These are phyloP conservation scores for Xylaria sp. DNA, from an alignment of 2,329 filamentous ascomycete species.

Conservation along the genomic window DNA sequence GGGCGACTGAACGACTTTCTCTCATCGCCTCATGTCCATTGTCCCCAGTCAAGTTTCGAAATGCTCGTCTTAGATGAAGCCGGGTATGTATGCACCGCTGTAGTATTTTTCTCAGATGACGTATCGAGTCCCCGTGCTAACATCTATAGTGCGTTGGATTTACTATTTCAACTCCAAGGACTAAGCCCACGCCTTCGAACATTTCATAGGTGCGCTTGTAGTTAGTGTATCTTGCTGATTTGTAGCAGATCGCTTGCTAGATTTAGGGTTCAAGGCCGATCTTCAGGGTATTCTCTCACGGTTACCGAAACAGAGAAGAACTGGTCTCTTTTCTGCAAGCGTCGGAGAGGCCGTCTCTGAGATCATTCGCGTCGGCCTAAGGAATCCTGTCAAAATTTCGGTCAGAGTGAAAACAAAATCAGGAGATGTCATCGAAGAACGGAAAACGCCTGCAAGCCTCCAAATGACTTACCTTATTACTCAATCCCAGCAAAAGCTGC, in stretches of 20 bases:
- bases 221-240: conserved; percentile 12
- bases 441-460: conserved; percentile 90
- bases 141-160: conserved; percentile 29
- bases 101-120: background rate
- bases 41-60: conserved; percentile 89
- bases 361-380: conserved; percentile 84
- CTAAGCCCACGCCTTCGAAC: fast-evolving
- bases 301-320: conserved; percentile 91
- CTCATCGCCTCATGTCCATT: conserved; percentile 86
- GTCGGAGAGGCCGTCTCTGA: conserved; percentile 96
- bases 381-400: conserved; percentile 94
- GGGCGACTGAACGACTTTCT: conserved; percentile 90
- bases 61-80: conserved; percentile 94
- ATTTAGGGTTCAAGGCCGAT: conserved; percentile 93
- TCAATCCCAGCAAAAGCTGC: conserved; percentile 82
- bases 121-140: conserved; percentile 12
- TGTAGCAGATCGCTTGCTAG: conserved; percentile 77
- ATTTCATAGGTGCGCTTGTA: background rate
- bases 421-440: conserved; percentile 77
- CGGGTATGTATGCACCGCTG: conserved; percentile 29
- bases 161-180: background rate
- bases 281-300: conserved; percentile 85
- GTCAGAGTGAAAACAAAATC: conserved; percentile 87
- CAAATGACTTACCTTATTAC: conserved; percentile 86
- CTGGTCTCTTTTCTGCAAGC: conserved; percentile 92